Conservation (phyloP, 306 rosid genomes). For the Lathyrus sativus region DNA sequence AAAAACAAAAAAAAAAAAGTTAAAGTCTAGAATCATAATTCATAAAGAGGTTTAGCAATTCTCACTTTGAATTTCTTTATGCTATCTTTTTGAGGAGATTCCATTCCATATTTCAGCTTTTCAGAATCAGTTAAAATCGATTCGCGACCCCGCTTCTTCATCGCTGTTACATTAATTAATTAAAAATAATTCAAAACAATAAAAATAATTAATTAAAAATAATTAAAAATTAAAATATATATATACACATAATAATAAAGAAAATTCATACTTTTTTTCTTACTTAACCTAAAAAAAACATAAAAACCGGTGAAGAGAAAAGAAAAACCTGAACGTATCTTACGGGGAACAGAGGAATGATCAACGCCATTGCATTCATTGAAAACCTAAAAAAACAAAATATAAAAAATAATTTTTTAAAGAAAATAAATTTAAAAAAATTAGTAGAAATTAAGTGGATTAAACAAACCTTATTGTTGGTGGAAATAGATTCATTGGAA, state of each 20-base stretch:
- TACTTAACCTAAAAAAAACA: neutral
- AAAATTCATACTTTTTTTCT: neutral
- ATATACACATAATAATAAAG: neutral
- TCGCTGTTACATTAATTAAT: conserved; percentile 49
- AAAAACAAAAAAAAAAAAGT: conserved; percentile 33
- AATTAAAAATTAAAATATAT: conserved; percentile 4
- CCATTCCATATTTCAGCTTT: conserved; percentile 53
- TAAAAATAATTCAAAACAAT: neutral
- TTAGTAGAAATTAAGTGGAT: conserved; percentile 3
- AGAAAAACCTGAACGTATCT: conserved; percentile 72
- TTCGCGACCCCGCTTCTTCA: conserved; percentile 73
- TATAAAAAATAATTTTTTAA: neutral
- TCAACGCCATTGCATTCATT: conserved; percentile 57
- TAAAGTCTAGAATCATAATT: conserved; percentile 31
- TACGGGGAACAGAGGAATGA: conserved; percentile 73
- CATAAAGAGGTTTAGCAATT: conserved; percentile 37
- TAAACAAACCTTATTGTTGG: conserved; percentile 34
- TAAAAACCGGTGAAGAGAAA: neutral
- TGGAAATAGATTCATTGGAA: conserved; percentile 45
- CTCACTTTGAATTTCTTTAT: conserved; percentile 54
- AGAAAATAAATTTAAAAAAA: neutral
- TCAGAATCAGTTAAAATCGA: conserved; percentile 57
- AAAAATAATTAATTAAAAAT: neutral
- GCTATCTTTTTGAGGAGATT: conserved; percentile 47
- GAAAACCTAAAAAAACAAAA: conserved; percentile 49